Base-by-base conservation (phyloP, 2,329 filamentous ascomycete genomes). In the Colletotrichum destructivum region DNA sequence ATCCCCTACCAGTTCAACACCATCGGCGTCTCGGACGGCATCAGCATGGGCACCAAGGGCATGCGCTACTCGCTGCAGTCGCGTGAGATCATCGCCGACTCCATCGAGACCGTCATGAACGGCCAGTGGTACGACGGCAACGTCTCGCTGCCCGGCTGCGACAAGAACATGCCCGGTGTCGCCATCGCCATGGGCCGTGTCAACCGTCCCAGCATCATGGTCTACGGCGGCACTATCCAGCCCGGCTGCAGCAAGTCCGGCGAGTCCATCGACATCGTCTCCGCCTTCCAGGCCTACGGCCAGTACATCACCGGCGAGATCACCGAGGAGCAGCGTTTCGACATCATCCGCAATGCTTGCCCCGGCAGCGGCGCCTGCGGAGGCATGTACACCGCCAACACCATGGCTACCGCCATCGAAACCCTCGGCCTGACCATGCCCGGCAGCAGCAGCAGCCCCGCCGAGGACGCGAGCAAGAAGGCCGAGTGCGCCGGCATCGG, bases 111-210 rank as follows among this genome's bases (percentile, higher is more conserved):
- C 6, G 96, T 99, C 78, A 99, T 98, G 95, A 93, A 95, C 76
- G 96, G 95, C 18, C 96, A 99, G 84, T 98, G 95, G 95, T 98
- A 99, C 81, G 96, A 99, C 82, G 96, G 91, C 76, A 98, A 98
- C 83, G 93, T 99, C 80, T 97, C 94, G 64, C 93, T 99, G 78
- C 96, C 96, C 16, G 96, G 96, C 60, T 99, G 96, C 84, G 96
- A 99, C 89, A 99, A 99, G 91, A 99, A 99, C 86, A 98, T 99
- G 96, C 95, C 95, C 1, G 94, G 94, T 82, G 94, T 96, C 15
- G 85, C 95, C 77, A 96, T 96, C 79, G 96, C 95, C 68, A 98
- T 98, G 94, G 96, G 95, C 47, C 90, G 96, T 76, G 91, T 98
- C 75, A 98, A 99, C 86, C 88, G 96, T 57, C 96, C 96, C 40